These are phyloP conservation scores for Fagus sylvatica DNA, from an alignment of 306 rosid species.

Conservation along the genomic window DNA sequence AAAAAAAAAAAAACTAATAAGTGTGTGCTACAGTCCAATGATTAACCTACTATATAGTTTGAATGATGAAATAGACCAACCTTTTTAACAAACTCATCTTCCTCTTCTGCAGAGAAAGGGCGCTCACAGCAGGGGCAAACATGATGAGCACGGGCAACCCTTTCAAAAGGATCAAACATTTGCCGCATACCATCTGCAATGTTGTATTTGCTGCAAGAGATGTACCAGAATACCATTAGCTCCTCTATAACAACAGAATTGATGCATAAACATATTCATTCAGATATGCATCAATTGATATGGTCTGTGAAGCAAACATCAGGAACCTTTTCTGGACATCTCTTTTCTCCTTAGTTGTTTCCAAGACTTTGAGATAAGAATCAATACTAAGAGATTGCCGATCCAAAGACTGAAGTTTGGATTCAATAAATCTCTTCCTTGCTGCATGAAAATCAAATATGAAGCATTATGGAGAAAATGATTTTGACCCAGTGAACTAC, in stretches of 20 bases:
- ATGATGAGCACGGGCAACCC: slow-evolving; percentile 89
- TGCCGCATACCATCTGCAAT: slow-evolving; percentile 91
- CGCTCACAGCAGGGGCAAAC: slow-evolving; percentile 97
- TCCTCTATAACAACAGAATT: slow-evolving; percentile 16
- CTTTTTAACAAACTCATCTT: slow-evolving; percentile 94
- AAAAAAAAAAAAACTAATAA: not conserved
- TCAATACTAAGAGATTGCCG: slow-evolving; percentile 61
- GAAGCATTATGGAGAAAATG: slow-evolving; percentile 2
- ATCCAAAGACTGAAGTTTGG: slow-evolving; percentile 75
- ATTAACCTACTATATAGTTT: not conserved
- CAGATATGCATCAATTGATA: slow-evolving; percentile 19
- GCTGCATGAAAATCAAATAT: slow-evolving; percentile 51
- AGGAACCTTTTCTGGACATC: slow-evolving; percentile 74
- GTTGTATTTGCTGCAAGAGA: slow-evolving; percentile 74
- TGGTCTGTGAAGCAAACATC: slow-evolving; percentile 15
- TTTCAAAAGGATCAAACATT: slow-evolving; percentile 96
- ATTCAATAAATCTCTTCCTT: slow-evolving; percentile 78
- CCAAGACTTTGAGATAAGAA: slow-evolving; percentile 62
- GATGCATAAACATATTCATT: not conserved
- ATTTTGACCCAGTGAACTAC: slow-evolving; percentile 7
- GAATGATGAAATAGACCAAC: slow-evolving; percentile 42
- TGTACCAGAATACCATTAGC: slow-evolving; percentile 40
- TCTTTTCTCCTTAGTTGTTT: slow-evolving; percentile 75
- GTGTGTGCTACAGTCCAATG: not conserved
- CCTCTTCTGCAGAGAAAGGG: slow-evolving; percentile 82